Base-by-base conservation (phyloP, 352 stramenopile genomes). In the Pythium folliculosum region DNA sequence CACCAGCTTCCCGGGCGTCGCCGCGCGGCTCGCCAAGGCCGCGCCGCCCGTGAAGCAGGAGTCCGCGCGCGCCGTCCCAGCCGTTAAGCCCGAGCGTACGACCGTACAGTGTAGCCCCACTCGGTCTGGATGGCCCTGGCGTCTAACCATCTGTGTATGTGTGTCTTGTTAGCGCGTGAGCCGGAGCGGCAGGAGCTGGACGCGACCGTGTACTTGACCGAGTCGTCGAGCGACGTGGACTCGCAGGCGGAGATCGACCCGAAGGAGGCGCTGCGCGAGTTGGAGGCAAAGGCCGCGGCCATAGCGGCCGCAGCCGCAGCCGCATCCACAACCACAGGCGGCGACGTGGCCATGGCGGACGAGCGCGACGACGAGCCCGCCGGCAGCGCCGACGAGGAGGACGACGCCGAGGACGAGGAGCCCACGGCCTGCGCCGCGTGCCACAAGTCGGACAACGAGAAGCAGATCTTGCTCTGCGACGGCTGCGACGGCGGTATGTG, bases 231-330 rank as follows among this genome's bases (percentile, higher is more conserved):
- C 30, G 81, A 90, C 30, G 32, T 73, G 9, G 81, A 88, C 30
- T 72, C 47, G 17, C 49, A 69, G 38, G 60, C 62, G 0, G 82
- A 91, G 57, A 67, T 91, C 21, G 77, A 91, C 63, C 80, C 80
- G 12, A 86, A 85, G 73, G 78, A 91, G 52, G 80, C 84, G 53
- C 70, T 91, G 16, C 82, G 72, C 30, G 80, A 89, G 60, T 81
- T 91, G 72, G 82, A 88, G 17, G 13, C 21, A 13, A 22, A 27
- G 2, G 66, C 54, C 52, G 32, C 70, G 37, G 37, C 37, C 35
- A 40, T 13, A 37, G 45, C 23, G 22, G 25, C 23, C 50, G 22
- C 13, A 35, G 66, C 25, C 54, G 22, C 3, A 21, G 12, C 5
- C 23, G 23, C 19, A n/a, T n/a, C n/a, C n/a, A n/a, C n/a, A n/a